phyloP scores from a whole-genome alignment of 192 early-diverging fungal genomes.

The Backusella westeae region DNA sequence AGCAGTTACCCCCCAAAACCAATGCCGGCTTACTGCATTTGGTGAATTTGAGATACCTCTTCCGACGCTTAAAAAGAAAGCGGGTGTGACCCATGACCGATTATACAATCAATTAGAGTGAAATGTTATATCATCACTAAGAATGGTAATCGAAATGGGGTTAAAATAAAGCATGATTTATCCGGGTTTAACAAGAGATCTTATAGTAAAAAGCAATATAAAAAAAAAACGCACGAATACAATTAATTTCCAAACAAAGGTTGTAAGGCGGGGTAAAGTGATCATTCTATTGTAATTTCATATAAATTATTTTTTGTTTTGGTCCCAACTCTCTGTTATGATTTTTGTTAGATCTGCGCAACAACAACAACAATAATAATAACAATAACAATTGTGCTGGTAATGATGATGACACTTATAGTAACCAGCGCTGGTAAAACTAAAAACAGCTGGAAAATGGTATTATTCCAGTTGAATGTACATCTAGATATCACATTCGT shows the following conservation, averaged over 20 bases:
- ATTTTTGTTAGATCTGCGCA: constrained; percentile 3
- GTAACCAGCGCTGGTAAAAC: neutral
- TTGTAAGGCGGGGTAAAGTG: neutral
- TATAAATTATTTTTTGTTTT: constrained; percentile 4
- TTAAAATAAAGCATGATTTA: constrained; percentile 6
- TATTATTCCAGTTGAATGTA: neutral
- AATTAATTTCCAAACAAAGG: constrained; percentile 5
- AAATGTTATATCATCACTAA: constrained; percentile 6
- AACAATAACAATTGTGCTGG: neutral
- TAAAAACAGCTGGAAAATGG: neutral
- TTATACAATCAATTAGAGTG: neutral
- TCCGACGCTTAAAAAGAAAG: neutral
- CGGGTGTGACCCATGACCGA: neutral
- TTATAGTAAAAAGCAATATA: neutral
- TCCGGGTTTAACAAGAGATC: neutral
- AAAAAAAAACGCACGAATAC: constrained; percentile 1
- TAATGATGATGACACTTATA: neutral
- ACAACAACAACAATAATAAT: neutral
- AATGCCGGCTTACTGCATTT: neutral
- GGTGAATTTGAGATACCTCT: neutral
- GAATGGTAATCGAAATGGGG: neutral
- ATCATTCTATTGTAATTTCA: neutral
- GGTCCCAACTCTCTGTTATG: neutral
- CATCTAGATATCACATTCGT: neutral
- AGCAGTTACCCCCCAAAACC: neutral